Conservation (phyloP, 1,284 basidiomycete species). For the Ganoderma lingzhi region DNA sequence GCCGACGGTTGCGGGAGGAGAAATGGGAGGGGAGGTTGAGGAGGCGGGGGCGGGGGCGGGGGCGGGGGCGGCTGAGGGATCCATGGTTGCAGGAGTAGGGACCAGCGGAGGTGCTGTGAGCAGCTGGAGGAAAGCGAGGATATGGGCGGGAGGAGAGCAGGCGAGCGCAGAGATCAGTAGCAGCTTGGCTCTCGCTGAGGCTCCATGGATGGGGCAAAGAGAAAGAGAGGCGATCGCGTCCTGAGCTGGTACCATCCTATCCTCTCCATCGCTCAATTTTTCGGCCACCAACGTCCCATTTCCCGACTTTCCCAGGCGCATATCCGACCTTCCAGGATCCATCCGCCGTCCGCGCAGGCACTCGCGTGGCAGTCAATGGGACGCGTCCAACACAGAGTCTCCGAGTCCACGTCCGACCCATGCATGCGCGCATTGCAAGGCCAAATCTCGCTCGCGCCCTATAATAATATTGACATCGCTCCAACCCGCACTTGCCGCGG, state of each 20-base stretch:
- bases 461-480: too few relatives aligned
- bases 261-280: conserved; percentile 3
- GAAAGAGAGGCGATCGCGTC: conserved; percentile 5
- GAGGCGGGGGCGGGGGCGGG: too few relatives aligned
- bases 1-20: conserved; percentile 7
- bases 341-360: neutral
- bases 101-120: neutral
- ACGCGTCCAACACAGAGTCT: too few relatives aligned
- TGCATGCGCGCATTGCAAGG: too few relatives aligned
- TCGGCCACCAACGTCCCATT: conserved; percentile 8
- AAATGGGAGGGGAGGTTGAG: conserved; percentile 12
- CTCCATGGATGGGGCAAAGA: neutral
- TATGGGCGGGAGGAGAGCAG: neutral
- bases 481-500: neutral
- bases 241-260: neutral
- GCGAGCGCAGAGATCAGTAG: neutral
- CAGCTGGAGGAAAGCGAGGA: too few relatives aligned
- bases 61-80: conserved; percentile 13
- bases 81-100: conserved; percentile 16
- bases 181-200: neutral
- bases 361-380: neutral
- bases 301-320: neutral
- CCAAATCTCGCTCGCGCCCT: too few relatives aligned
- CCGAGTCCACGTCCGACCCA: too few relatives aligned
- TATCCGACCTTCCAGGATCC: neutral